These are phyloP conservation scores for Thelephora ganbajun DNA, from an alignment of 768 basidiomycete genomes.

Conservation along the genomic window DNA sequence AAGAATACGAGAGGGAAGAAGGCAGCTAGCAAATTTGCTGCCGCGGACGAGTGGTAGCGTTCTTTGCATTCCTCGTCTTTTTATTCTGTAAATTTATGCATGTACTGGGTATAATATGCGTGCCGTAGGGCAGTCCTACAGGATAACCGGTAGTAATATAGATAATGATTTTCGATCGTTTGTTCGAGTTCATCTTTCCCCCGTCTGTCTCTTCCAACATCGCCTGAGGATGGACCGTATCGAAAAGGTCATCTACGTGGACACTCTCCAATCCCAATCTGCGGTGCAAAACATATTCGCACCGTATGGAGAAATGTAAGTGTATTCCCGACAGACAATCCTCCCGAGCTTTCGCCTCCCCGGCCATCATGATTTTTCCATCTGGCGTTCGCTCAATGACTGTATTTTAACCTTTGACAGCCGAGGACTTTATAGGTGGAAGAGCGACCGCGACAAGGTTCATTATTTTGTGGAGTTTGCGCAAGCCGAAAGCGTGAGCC, in stretches of 20 bases:
- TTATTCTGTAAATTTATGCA: too few relatives aligned
- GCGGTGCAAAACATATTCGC: slow-evolving; percentile 6
- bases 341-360: neutral
- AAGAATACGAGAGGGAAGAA: slow-evolving; percentile 6
- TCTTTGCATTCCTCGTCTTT: too few relatives aligned
- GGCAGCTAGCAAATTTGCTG: slow-evolving; percentile 2
- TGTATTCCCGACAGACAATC: neutral
- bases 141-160: too few relatives aligned
- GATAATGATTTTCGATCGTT: too few relatives aligned
- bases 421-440: slow-evolving; percentile 1
- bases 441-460: neutral
- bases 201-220: too few relatives aligned
- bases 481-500: slow-evolving; percentile 4
- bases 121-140: too few relatives aligned
- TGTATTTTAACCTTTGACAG: slow-evolving; percentile 2
- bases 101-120: too few relatives aligned
- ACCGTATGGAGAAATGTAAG: slow-evolving; percentile 13
- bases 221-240: slow-evolving; percentile 12
- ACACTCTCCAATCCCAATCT: slow-evolving; percentile 12
- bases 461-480: slow-evolving; percentile 14
- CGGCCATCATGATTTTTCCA: neutral
- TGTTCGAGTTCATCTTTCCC: too few relatives aligned
- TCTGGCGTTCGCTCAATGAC: slow-evolving; percentile 5
- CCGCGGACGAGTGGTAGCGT: neutral
- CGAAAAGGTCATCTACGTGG: slow-evolving; percentile 17